Base-by-base conservation (phyloP, 1,284 basidiomycete genomes). In the Papiliotrema flavescens region DNA sequence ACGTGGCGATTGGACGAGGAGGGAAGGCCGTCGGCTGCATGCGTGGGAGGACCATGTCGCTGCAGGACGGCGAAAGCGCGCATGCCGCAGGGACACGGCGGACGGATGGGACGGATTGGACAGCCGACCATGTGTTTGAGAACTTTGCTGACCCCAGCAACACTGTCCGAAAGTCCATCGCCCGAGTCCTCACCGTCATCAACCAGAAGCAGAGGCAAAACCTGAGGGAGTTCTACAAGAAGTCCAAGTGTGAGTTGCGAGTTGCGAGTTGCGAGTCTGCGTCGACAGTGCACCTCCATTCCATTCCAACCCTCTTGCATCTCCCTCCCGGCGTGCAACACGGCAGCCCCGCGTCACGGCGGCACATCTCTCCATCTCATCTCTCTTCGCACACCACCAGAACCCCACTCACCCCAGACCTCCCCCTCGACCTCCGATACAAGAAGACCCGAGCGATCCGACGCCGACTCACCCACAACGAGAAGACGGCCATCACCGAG, bases 381-480 rank as follows among this genome's bases (percentile, higher is more conserved):
- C n/a, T n/a, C n/a, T 19, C 47, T 20, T 15, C 35, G 7, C 17
- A 14, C 47, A 22, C n/a, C 26, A 9, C 7, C 8, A 14, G 22
- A 23, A n/a, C 42, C 24, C 32, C 32, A 20, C 53, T 20, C 17
- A 40, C 41, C 40, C 1, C 59, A 76, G 74, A 90, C 82, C 80
- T 89, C 63, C 96, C 96, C 66, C 91, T 98, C 66, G 96, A 99
- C 83, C 88, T 98, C 75, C 92, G 96, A 66, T 78, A 86, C 68
- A 99, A 98, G 89, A 93, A 89, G 87, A 99, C 96, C 65, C 90
- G 96, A 69, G 96, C 96, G 57, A 97, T 99, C 83, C 86, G 96
- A 75, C 85, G 95, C 80, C 86, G 91, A 78, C 80, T 99, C 78
- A 93, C 91, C 71, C 87, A 88, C 82, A 84, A 88, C 79, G 93